Percentiles rank a stretch among this genome's conserved stretches.
phyloP scores from a whole-genome alignment of 371 early-diverging fungal genomes.

The Syncephalastrum monosporum region DNA sequence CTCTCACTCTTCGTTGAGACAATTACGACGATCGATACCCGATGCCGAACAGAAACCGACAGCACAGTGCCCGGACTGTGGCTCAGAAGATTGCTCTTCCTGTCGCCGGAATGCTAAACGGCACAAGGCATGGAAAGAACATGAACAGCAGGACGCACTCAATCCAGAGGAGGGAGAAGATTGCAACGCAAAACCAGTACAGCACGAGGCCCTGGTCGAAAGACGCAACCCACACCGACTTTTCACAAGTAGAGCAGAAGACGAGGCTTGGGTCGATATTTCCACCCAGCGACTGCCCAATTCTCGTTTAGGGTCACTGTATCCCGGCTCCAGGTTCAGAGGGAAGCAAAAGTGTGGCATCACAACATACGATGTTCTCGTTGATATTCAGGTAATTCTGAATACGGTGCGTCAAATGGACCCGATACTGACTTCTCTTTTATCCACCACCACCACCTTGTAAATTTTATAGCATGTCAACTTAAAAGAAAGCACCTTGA shows the following conservation, averaged over 20 bases:
- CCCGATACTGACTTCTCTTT: too few species aligned
- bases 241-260: conserved; percentile 19
- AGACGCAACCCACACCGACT: conserved; percentile 2
- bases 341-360: conserved; percentile 68
- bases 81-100: neutral
- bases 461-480: conserved; percentile 64
- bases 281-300: conserved; percentile 22
- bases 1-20: neutral
- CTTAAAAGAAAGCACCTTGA: conserved; percentile 60
- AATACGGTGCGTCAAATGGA: too few species aligned
- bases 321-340: conserved; percentile 59
- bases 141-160: conserved; percentile 3
- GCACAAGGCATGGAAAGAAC: conserved; percentile 1
- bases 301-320: conserved; percentile 38
- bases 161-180: neutral
- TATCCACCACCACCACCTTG: too few species aligned
- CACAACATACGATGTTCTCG: conserved; percentile 64
- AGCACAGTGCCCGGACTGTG: conserved; percentile 1
- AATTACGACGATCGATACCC: conserved; percentile 1
- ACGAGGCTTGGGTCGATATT: conserved; percentile 28
- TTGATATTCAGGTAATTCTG: conserved; percentile 64
- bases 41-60: conserved; percentile 3
- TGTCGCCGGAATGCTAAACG: conserved; percentile 7
- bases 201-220: neutral
- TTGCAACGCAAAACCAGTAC: neutral